phyloP scores from a whole-genome alignment of 208 protist genomes.

The Trypanosoma scelopori region DNA sequence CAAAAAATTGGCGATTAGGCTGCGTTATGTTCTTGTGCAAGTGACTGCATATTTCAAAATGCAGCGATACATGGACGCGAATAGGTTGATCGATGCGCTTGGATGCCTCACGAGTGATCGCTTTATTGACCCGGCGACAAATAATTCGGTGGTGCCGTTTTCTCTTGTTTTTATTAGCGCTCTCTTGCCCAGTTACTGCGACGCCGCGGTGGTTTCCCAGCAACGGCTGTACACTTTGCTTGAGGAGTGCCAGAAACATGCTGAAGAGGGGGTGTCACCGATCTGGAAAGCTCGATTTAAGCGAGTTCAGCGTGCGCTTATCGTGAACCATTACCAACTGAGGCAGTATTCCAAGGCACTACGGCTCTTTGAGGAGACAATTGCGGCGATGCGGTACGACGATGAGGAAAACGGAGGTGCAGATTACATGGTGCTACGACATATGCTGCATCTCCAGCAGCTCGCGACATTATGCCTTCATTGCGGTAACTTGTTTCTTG shows the following conservation, averaged over 20 bases:
- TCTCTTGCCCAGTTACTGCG: conserved; percentile 63
- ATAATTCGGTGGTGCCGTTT: conserved; percentile 75
- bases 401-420: neutral
- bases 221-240: conserved; percentile 56
- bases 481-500: conserved; percentile 42
- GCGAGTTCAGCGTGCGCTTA: conserved; percentile 60
- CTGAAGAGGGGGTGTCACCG: conserved; percentile 7
- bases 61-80: conserved; percentile 48
- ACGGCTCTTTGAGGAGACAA: conserved; percentile 40
- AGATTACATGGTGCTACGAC: conserved; percentile 15
- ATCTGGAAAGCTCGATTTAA: conserved; percentile 39
- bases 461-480: conserved; percentile 41
- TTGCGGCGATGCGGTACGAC: conserved; percentile 31
- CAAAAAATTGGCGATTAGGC: conserved; percentile 12
- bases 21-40: conserved; percentile 77
- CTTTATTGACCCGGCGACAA: conserved; percentile 48
- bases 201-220: conserved; percentile 55
- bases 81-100: conserved; percentile 57
- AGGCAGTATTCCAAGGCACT: conserved; percentile 61
- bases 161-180: conserved; percentile 72
- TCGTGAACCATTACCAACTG: conserved; percentile 53
- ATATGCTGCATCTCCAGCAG: conserved; percentile 35
- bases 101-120: conserved; percentile 67
- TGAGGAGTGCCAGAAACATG: conserved; percentile 40
- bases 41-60: conserved; percentile 73